Conservation (phyloP, 345 rosid genomes). For the Salix purpurea region DNA sequence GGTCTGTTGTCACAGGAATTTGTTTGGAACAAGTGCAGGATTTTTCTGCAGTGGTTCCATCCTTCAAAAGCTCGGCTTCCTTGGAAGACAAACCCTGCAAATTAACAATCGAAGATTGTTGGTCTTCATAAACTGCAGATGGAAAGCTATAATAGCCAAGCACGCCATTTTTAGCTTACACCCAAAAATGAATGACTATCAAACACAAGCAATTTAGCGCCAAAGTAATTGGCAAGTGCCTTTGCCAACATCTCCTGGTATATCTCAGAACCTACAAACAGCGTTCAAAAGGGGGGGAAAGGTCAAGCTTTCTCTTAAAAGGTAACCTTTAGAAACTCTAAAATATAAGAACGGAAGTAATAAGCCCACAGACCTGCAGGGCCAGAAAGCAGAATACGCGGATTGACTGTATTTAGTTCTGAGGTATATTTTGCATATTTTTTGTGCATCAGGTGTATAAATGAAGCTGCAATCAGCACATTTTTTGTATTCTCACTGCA, state of each 20-base stretch:
- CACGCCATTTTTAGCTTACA: slow-evolving; percentile 45
- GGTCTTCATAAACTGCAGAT: not conserved
- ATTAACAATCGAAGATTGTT: slow-evolving; percentile 20
- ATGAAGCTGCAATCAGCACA: slow-evolving; percentile 71
- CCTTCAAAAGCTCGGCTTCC: slow-evolving; percentile 69
- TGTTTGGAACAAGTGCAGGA: slow-evolving; percentile 46
- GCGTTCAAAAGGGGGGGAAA: slow-evolving; percentile 9
- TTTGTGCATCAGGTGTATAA: slow-evolving; percentile 77
- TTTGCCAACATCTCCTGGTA: slow-evolving; percentile 88
- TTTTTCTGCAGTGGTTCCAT: slow-evolving; percentile 56
- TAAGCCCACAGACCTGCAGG: slow-evolving; percentile 64
- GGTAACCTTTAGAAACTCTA: not conserved
- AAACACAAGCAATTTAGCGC: slow-evolving; percentile 78
- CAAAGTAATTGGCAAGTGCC: slow-evolving; percentile 78
- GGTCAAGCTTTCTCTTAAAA: not conserved
- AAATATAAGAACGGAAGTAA: not conserved
- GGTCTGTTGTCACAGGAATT: slow-evolving; percentile 38
- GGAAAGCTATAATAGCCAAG: slow-evolving; percentile 8
- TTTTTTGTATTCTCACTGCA: slow-evolving; percentile 76
- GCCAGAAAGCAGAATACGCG: slow-evolving; percentile 87
- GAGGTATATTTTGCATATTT: slow-evolving; percentile 68
- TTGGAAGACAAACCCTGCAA: slow-evolving; percentile 75
- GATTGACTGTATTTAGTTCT: slow-evolving; percentile 63
- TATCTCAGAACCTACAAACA: slow-evolving; percentile 72
- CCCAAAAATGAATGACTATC: slow-evolving; percentile 75